Evolutionary conservation across 768 basidiomycete species (phyloP), one percentile per base, ranked within the genome.

Genomic region (Panaeolus papilionaceus): DNA sequence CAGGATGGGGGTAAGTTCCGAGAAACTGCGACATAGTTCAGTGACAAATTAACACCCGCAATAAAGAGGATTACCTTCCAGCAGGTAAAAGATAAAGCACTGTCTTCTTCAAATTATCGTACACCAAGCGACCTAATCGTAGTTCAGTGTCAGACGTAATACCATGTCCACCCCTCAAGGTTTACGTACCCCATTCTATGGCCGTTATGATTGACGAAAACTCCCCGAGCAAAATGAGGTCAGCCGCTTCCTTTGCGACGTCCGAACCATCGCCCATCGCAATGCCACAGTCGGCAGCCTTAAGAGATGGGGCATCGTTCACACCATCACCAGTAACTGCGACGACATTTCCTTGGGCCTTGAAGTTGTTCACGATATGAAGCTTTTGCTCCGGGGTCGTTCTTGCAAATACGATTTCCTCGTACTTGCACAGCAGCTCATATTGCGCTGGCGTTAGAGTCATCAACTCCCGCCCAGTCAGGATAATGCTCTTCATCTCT

Each of bases 301-400:
- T 87, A 64, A 89, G 77, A 3, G 88, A 84, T 0, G 88, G 85
- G 0, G 85, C 84, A 71, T 89, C 87, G 69, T 89, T 89, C 0
- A 88, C 87, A 38, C 89, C 89, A 73, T 91, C 89, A 3, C 90
- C 89, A 3, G 89, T 90, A 67, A 89, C 88, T 0, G 86, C 88
- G 4, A 89, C 88, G 1, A 86, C 82, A 69, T 83, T 82, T 1
- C 82, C 84, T 2, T 83, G 76, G 11, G 74, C 75, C 73, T 90
- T 86, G 68, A 89, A 82, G 42, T 83, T 81, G 66, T 86, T 85
- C 33, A 91, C 89, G 68, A 91, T 90, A 54, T 83, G 81, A 0
- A 90, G 77, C 72, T 91, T 91, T 76, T 89, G 88, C 72, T 89
- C 86, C 0, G 89, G 89, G 0, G 84, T 86, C 1, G 88, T 89